Conservation (phyloP, 208 protist genomes). For the Leishmania tarentolae region DNA sequence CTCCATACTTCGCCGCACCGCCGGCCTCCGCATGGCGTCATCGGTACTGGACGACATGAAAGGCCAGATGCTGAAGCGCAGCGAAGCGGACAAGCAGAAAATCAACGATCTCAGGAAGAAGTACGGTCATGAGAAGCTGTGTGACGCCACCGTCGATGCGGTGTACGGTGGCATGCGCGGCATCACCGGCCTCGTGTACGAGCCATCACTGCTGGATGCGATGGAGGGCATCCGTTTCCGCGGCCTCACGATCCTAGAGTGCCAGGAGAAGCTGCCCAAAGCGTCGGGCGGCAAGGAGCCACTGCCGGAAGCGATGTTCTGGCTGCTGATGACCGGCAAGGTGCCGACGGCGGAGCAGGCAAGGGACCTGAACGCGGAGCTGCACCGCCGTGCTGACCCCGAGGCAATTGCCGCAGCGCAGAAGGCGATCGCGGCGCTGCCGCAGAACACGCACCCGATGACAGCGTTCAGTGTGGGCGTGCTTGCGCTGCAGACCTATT, state of each 20-base stretch:
- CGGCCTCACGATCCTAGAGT: conserved; percentile 95
- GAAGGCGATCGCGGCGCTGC: conserved; percentile 88
- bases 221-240: conserved; percentile 97
- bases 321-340: conserved; percentile 97
- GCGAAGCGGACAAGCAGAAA: conserved; percentile 51
- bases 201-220: conserved; percentile 96
- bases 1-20: conserved; percentile 14
- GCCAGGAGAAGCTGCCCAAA: conserved; percentile 91
- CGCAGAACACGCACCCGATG: conserved; percentile 96
- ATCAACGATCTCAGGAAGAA: conserved; percentile 86
- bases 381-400: conserved; percentile 76
- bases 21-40: conserved; percentile 33
- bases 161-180: conserved; percentile 96
- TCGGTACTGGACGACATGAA: conserved; percentile 61
- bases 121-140: conserved; percentile 85
- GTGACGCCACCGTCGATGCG: conserved; percentile 87
- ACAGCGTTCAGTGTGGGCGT: conserved; percentile 87
- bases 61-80: conserved; percentile 35
- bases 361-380: conserved; percentile 76
- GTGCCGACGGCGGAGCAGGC: conserved; percentile 90
- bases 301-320: conserved; percentile 96
- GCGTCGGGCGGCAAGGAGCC: conserved; percentile 87
- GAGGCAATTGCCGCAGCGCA: conserved; percentile 67
- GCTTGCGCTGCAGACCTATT: conserved; percentile 92
- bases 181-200: conserved; percentile 96